Evolutionary conservation across 2,329 filamentous ascomycete species (phyloP).

Genomic region (Sarocladium kiliense): DNA sequence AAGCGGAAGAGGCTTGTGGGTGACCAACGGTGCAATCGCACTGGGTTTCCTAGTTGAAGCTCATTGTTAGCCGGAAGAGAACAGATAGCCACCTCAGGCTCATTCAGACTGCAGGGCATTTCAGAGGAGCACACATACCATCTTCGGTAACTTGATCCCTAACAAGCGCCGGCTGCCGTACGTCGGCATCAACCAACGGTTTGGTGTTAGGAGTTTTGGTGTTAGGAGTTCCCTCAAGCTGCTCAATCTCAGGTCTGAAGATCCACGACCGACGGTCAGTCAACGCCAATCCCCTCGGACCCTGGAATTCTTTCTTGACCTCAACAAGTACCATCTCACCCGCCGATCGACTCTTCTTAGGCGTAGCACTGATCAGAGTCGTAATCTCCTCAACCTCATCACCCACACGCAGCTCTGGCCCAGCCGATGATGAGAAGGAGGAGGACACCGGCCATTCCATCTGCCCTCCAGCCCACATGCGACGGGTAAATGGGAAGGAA

Average conservation of each 20-base stretch:
- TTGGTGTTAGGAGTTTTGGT: too few species aligned
- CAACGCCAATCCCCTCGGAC: constrained; percentile 44
- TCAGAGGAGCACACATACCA: too few species aligned
- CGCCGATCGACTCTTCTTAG: constrained; percentile 44
- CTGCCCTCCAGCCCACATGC: constrained; percentile 64
- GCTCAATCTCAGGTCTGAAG: constrained; percentile 33
- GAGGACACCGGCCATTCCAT: constrained; percentile 51
- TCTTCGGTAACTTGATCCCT: too few species aligned
- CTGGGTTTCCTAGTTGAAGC: constrained; percentile 9
- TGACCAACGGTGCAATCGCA: constrained; percentile 36
- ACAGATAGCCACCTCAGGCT: neutral
- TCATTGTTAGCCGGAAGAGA: neutral
- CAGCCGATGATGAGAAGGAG: too few species aligned
- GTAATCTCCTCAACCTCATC: constrained; percentile 53
- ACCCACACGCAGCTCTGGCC: constrained; percentile 40
- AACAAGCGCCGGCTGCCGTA: too few species aligned
- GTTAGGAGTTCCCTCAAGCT: too few species aligned
- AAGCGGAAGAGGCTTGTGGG: constrained; percentile 66
- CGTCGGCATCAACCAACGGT: too few species aligned
- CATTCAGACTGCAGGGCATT: too few species aligned
- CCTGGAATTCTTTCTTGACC: constrained; percentile 55
- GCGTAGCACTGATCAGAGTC: constrained; percentile 47
- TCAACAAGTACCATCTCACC: constrained; percentile 61
- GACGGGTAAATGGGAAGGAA: constrained; percentile 51
- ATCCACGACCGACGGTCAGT: constrained; percentile 50